phyloP scores from a whole-genome alignment of 2,329 filamentous ascomycete species.

The Fusarium sp. region DNA sequence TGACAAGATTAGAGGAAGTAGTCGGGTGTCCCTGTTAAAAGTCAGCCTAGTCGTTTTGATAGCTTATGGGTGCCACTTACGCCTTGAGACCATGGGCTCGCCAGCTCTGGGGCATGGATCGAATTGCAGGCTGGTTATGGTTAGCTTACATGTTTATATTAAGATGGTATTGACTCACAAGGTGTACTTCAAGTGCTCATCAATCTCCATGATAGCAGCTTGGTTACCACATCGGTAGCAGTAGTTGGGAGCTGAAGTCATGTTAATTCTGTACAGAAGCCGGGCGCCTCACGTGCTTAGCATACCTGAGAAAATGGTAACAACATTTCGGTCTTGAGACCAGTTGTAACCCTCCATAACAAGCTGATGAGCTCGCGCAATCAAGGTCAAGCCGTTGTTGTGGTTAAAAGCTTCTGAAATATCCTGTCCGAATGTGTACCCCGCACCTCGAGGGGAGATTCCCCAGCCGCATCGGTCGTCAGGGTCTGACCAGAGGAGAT shows the following conservation, averaged over 20 bases:
- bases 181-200: slow-evolving; percentile 98
- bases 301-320: slow-evolving; percentile 96
- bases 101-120: slow-evolving; percentile 97
- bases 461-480: slow-evolving; percentile 98
- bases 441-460: slow-evolving; percentile 92
- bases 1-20: slow-evolving; percentile 87
- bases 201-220: slow-evolving; percentile 99
- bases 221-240: slow-evolving; percentile 99
- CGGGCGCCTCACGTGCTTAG: slow-evolving; percentile 4
- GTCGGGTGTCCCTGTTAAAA: slow-evolving; percentile 79
- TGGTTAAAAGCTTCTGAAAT: slow-evolving; percentile 99
- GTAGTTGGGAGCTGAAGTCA: slow-evolving; percentile 80
- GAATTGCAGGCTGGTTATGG: slow-evolving; percentile 85
- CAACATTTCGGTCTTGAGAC: slow-evolving; percentile 98
- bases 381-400: slow-evolving; percentile 96
- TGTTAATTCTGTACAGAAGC: slow-evolving; percentile 8
- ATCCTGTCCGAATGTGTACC: slow-evolving; percentile 96
- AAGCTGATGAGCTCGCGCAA: slow-evolving; percentile 95
- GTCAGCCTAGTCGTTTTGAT: slow-evolving; percentile 33
- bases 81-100: slow-evolving; percentile 98
- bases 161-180: slow-evolving; percentile 77
- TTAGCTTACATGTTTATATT: slow-evolving; percentile 42
- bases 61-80: slow-evolving; percentile 58
- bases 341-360: slow-evolving; percentile 99
- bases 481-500: slow-evolving; percentile 97